Percentiles rank a stretch among this genome's conserved stretches.
These are phyloP conservation scores for Coriaria nepalensis DNA, from an alignment of 306 rosid genomes.

Conservation along the genomic window DNA sequence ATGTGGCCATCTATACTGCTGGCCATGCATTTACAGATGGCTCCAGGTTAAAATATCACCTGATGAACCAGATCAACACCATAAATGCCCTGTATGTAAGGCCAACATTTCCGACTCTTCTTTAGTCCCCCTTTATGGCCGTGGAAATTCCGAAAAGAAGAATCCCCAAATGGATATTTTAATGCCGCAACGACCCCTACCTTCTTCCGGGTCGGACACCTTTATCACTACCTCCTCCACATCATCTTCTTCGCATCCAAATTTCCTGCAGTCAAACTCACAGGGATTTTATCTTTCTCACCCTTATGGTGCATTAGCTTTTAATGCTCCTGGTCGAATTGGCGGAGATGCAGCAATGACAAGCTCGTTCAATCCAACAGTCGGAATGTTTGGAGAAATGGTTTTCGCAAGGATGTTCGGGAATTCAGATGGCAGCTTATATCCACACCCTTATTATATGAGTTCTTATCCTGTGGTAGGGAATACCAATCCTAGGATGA, in stretches of 20 bases:
- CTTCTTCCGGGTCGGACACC: constrained; percentile 29
- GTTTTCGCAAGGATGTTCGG: constrained; percentile 61
- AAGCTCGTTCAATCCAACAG: constrained; percentile 44
- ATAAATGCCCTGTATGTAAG: constrained; percentile 77
- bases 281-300: constrained; percentile 39
- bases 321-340: constrained; percentile 31
- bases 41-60: constrained; percentile 41
- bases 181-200: constrained; percentile 54
- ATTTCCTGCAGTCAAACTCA: constrained; percentile 31
- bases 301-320: constrained; percentile 31
- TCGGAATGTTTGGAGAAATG: constrained; percentile 72
- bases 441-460: constrained; percentile 20
- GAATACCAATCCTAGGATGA: constrained; percentile 45
- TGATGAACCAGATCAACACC: constrained; percentile 28
- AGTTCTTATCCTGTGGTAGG: constrained; percentile 23
- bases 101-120: constrained; percentile 47
- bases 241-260: constrained; percentile 21
- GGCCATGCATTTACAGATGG: constrained; percentile 95
- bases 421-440: constrained; percentile 30
- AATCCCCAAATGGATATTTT: constrained; percentile 33
- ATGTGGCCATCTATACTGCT: constrained; percentile 89
- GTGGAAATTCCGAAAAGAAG: constrained; percentile 45
- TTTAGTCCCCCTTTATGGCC: constrained; percentile 84
- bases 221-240: constrained; percentile 23
- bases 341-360: constrained; percentile 38